Base-by-base conservation (phyloP, 2,329 filamentous ascomycete genomes). In the Colletotrichum melonis region DNA sequence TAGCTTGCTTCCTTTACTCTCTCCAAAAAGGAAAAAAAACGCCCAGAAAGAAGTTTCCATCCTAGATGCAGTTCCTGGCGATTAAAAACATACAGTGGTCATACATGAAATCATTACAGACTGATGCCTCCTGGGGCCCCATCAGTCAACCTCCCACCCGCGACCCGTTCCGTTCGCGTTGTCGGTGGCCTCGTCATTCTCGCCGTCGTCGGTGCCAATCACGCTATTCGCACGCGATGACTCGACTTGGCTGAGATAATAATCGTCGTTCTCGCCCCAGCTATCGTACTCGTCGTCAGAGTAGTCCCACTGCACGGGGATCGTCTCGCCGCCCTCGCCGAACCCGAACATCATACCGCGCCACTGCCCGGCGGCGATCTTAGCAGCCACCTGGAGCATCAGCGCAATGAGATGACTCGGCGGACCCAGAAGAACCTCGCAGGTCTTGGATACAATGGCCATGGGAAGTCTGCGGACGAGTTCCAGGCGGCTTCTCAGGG, bases 351-450 rank as follows among this genome's bases (percentile, higher is more conserved):
- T 85, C 76, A 89, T 82, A 74, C 89, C 93, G 78, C 89, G 85
- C 92, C 88, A 91, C 83, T 90, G 87, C 22, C 89, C 90, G 35
- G 87, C 86, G 1, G 92, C 89, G 74, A 98, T 94, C 74, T 90
- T 91, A 0, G 93, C 92, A 1, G 95, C 94, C 69, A 98, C 94
- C 69, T 91, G 91, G 5, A 98, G 88, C 87, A 98, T 95, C 54
- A 97, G 86, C 30, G 90, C 87, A 46, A 97, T 89, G 2, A 97
- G 88, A 77, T 95, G 91, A 19, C 92, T 90, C 0, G 95, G 95
- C n/a, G 95, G 95, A 0, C 93, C 91, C 16, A 98, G 84, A 4
- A 97, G 88, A 35, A 97, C 88, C 64, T 94, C 91, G 75, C 90
- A 92, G 0, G 95, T 95, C 82, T 94, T 95, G 69, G 92, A 90